Base-by-base conservation (phyloP, 352 stramenopile genomes). In the Globisporangium camurandrum region DNA sequence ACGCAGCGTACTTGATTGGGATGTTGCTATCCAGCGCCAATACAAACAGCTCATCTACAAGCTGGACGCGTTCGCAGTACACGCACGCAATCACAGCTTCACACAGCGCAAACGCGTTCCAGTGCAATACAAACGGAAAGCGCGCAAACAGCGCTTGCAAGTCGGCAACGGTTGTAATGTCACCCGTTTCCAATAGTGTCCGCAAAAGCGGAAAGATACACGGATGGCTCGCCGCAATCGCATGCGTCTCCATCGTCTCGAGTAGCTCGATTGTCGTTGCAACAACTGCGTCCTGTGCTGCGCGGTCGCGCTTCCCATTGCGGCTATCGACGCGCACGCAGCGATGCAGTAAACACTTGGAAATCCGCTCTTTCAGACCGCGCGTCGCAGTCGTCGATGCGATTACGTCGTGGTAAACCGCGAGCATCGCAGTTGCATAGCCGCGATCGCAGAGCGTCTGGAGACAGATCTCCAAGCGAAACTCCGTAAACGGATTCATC, bases 1-100 rank as follows among this genome's bases (percentile, higher is more conserved):
- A 64, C 20, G 79, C 79, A 16, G 72, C 74, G 47, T 90, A 90
- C 53, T 88, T 90, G 55, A 90, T 79, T 4, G 74, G 61, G 52
- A 86, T 86, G 39, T 62, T 61, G 38, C 64, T 74, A 51, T 84
- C 64, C 49, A 90, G 54, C 14, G 79, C 74, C 43, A 82, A 69
- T 3, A 69, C 69, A 37, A 87, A 67, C 2, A 88, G 51, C 22
- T 81, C 61, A 31, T 88, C 74, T 0, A 90, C 74, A 23, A 90
- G 44, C 41, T 71, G 61, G 30, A 65, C 60, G 20, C 72, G 65
- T 44, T 84, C 62, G 37, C 61, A 57, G 12, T 65, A 66, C 40
- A 87, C 64, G 23, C 67, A 62, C 49, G 66, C 64, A 38, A 88
- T 72, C 39, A 86, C 56, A 38, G 79, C 61, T 61, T 90, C 79